phyloP scores from a whole-genome alignment of 1,284 basidiomycete genomes.

The Cutaneotrichosporon cavernicola region DNA sequence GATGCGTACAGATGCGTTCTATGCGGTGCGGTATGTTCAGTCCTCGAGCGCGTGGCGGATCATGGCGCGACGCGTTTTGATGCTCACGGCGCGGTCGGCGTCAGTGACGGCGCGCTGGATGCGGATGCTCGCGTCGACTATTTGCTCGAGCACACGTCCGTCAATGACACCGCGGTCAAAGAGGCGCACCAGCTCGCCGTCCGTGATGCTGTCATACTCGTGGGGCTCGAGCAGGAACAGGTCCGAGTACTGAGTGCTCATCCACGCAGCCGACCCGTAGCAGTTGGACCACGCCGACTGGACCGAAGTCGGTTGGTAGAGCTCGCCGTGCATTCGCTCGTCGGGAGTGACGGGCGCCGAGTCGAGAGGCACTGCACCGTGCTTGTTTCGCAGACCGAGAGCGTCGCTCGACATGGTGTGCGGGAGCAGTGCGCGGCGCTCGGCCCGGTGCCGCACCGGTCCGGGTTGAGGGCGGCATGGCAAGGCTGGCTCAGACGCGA shows the following conservation, averaged over 20 bases:
- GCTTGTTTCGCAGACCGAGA: neutral
- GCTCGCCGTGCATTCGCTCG: neutral
- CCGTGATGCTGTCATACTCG: slow-evolving; percentile 29
- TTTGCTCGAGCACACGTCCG: slow-evolving; percentile 24
- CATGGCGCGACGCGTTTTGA: slow-evolving; percentile 29
- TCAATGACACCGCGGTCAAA: slow-evolving; percentile 27
- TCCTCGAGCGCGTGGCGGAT: slow-evolving; percentile 28
- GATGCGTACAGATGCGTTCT: neutral
- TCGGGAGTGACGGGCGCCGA: slow-evolving; percentile 9
- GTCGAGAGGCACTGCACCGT: neutral
- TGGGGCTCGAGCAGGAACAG: slow-evolving; percentile 28
- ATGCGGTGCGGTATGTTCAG: slow-evolving; percentile 2
- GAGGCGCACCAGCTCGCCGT: slow-evolving; percentile 28
- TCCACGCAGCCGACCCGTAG: slow-evolving; percentile 3
- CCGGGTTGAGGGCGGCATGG: neutral
- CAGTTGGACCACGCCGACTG: neutral
- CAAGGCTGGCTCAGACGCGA: neutral
- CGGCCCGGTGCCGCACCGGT: neutral
- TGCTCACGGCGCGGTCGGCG: slow-evolving; percentile 26
- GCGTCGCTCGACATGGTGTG: neutral
- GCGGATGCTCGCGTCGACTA: slow-evolving; percentile 27
- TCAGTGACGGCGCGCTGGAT: slow-evolving; percentile 28
- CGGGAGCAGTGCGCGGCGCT: neutral
- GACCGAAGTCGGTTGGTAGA: neutral
- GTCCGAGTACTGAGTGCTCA: slow-evolving; percentile 25